These are phyloP conservation scores for Rutstroemia sp. DNA, from an alignment of 2,329 filamentous ascomycete genomes.

Conservation along the genomic window DNA sequence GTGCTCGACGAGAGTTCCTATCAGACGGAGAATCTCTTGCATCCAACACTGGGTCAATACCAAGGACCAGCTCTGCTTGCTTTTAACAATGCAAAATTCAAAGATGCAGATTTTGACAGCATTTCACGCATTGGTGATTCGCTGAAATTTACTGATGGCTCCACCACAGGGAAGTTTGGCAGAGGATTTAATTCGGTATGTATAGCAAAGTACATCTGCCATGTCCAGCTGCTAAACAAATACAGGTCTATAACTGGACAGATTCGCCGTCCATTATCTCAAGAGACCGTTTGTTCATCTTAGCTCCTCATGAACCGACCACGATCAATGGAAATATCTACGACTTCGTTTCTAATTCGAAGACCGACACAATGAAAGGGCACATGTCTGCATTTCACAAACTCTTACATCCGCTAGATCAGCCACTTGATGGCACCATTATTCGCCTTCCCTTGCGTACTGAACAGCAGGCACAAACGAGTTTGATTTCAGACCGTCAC, in stretches of 20 bases:
- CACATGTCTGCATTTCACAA: constrained; percentile 28
- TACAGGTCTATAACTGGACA: constrained; percentile 32
- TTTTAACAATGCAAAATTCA: constrained; percentile 29
- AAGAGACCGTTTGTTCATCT: constrained; percentile 24
- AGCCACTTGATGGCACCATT: constrained; percentile 26
- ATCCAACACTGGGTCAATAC: constrained; percentile 25
- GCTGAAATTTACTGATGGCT: constrained; percentile 25
- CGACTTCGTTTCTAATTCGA: constrained; percentile 25
- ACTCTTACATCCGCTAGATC: constrained; percentile 16
- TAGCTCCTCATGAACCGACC: constrained; percentile 31
- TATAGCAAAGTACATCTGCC: not conserved
- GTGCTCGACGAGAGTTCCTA: constrained; percentile 26
- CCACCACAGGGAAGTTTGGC: constrained; percentile 31
- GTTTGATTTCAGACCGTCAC: constrained; percentile 24
- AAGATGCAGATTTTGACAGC: constrained; percentile 26
- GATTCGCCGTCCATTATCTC: constrained; percentile 32
- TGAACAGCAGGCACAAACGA: constrained; percentile 19
- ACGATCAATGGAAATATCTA: constrained; percentile 27
- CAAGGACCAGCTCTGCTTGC: constrained; percentile 31
- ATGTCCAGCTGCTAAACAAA: constrained; percentile 5
- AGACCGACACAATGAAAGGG: constrained; percentile 21
- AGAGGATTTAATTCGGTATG: constrained; percentile 31
- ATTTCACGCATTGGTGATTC: constrained; percentile 29
- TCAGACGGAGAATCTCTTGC: constrained; percentile 20
- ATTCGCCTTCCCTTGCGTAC: constrained; percentile 32